Evolutionary conservation across 176 grass and related monocot species (phyloP).

Genomic region (Chloris gayana): DNA sequence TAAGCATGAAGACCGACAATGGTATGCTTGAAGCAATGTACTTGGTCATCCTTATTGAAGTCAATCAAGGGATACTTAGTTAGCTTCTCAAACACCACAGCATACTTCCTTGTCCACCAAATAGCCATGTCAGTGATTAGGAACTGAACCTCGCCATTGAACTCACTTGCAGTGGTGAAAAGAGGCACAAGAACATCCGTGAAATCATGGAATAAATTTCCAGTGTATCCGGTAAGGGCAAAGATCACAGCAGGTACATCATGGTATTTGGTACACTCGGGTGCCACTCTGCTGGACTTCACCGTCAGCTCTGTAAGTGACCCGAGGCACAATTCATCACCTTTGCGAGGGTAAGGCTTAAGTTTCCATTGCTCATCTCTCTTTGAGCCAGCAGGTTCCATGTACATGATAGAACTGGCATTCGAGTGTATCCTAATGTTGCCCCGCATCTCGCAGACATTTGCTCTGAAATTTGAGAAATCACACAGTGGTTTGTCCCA

Average conservation of each 20-base stretch:
- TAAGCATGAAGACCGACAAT: conserved; percentile 83
- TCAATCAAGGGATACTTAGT: conserved; percentile 80
- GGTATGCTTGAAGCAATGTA: conserved; percentile 75
- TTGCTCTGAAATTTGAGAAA: conserved; percentile 79
- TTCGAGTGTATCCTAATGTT: conserved; percentile 69
- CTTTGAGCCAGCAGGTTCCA: conserved; percentile 54
- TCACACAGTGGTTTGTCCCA: conserved; percentile 64
- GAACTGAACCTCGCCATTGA: conserved; percentile 94
- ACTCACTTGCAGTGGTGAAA: conserved; percentile 79
- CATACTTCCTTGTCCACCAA: conserved; percentile 89
- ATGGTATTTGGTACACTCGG: conserved; percentile 70
- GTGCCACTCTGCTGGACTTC: conserved; percentile 54
- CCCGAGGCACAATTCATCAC: conserved; percentile 67
- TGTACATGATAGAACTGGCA: conserved; percentile 63
- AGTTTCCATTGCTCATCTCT: conserved; percentile 68
- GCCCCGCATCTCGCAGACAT: conserved; percentile 83
- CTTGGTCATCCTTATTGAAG: conserved; percentile 60
- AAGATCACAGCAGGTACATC: conserved; percentile 68
- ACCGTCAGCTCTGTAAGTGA: conserved; percentile 66
- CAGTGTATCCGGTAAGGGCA: conserved; percentile 79
- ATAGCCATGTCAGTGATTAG: conserved; percentile 59
- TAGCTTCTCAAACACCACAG: conserved; percentile 57
- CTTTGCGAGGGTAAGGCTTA: conserved; percentile 86
- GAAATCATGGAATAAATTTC: conserved; percentile 95
- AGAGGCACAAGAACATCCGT: conserved; percentile 88